Conservation (phyloP, 2,329 filamentous ascomycete genomes). For the Onygenales sp. region DNA sequence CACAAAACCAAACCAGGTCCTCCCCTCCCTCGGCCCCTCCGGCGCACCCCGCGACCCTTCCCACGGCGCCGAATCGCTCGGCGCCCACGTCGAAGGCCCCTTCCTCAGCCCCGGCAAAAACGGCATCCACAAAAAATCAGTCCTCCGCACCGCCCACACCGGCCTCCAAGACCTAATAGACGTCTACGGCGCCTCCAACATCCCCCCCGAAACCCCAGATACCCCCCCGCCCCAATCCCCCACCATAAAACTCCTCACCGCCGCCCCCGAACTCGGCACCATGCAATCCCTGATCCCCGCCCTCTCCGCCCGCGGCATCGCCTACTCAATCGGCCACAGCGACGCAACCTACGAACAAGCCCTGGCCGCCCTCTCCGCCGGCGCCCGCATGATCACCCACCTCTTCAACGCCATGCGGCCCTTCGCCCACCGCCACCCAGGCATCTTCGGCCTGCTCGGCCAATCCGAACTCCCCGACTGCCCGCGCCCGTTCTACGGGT, state of each 20-base stretch:
- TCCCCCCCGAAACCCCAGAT: constrained; percentile 27
- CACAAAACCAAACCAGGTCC: constrained; percentile 28
- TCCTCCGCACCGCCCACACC: constrained; percentile 54
- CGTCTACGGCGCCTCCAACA: constrained; percentile 58
- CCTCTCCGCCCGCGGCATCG: constrained; percentile 56
- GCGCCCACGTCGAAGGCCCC: constrained; percentile 83
- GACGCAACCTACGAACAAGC: constrained; percentile 81
- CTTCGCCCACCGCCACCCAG: constrained; percentile 82
- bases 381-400: constrained; percentile 84
- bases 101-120: constrained; percentile 78
- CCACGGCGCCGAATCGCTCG: constrained; percentile 75
- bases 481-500: constrained; percentile 64
- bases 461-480: constrained; percentile 45
- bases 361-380: constrained; percentile 58
- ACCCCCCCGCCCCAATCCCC: not conserved
- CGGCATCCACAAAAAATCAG: constrained; percentile 69
- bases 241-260: constrained; percentile 68
- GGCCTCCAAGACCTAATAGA: constrained; percentile 49
- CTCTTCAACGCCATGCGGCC: constrained; percentile 92
- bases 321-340: constrained; percentile 76
- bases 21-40: constrained; percentile 70
- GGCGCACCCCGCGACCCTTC: constrained; percentile 47
- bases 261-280: constrained; percentile 68
- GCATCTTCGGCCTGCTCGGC: constrained; percentile 78
- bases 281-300: constrained; percentile 61